Percentiles rank a stretch among this genome's conserved stretches.
These are phyloP conservation scores for Astrephomene gubernaculifera DNA, from an alignment of 139 green algal genomes.

Conservation along the genomic window DNA sequence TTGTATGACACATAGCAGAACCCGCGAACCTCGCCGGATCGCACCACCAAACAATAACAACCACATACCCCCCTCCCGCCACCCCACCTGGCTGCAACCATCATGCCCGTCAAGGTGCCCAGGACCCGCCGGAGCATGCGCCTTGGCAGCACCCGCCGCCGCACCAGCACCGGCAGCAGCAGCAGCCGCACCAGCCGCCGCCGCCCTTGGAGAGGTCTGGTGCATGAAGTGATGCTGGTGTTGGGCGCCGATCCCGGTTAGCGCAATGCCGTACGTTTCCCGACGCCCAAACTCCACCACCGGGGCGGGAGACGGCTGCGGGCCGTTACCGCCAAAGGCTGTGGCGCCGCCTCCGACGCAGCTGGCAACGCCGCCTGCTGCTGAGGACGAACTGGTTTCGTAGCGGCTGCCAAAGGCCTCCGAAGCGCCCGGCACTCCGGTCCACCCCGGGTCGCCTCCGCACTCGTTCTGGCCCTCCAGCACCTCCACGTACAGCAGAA, in stretches of 20 bases:
- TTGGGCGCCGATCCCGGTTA: slow-evolving; percentile 32
- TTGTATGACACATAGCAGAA: no score
- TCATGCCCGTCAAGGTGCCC: not conserved
- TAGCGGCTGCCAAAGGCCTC: no score
- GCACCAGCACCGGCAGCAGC: not conserved
- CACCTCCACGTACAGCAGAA: slow-evolving; percentile 68
- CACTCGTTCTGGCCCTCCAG: slow-evolving; percentile 42
- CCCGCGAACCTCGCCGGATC: no score
- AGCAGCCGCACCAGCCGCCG: not conserved
- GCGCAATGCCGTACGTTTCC: slow-evolving; percentile 46
- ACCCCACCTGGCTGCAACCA: not conserved
- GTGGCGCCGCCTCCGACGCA: not conserved
- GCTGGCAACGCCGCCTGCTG: not conserved
- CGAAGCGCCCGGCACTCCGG: no score
- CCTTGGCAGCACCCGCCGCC: not conserved
- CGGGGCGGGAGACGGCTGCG: not conserved
- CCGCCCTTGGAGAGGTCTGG: not conserved
- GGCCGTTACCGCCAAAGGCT: not conserved
- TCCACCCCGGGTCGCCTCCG: not conserved
- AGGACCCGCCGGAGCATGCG: not conserved
- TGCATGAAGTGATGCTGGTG: slow-evolving; percentile 39
- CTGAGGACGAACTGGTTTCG: no score
- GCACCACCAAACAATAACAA: no score
- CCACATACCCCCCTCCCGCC: no score
- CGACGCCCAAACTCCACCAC: slow-evolving; percentile 30